phyloP scores from a whole-genome alignment of 1,284 basidiomycete genomes.

The Laetiporus sulphureus region DNA sequence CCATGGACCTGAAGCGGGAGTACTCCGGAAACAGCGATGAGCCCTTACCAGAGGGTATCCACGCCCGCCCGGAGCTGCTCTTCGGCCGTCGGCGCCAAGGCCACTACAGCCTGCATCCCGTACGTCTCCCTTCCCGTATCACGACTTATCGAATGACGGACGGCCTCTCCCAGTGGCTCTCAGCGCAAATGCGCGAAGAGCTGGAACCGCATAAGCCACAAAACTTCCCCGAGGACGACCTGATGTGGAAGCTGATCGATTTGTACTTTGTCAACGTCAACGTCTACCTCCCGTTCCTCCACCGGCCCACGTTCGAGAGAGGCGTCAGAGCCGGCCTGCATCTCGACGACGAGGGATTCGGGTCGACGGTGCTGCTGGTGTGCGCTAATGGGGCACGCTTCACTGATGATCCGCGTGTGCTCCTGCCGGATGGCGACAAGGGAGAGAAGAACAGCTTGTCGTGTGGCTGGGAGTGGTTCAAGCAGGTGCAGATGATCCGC shows the following conservation, averaged over 20 bases:
- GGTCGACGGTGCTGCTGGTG: slow-evolving; percentile 62
- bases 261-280: slow-evolving; percentile 66
- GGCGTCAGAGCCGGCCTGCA: slow-evolving; percentile 53
- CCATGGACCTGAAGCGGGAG: slow-evolving; percentile 45
- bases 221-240: slow-evolving; percentile 54
- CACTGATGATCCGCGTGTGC: slow-evolving; percentile 60
- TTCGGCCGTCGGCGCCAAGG: slow-evolving; percentile 12
- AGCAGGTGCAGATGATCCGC: slow-evolving; percentile 54
- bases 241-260: slow-evolving; percentile 56
- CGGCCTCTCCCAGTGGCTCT: slow-evolving; percentile 25
- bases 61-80: slow-evolving; percentile 15
- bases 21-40: slow-evolving; percentile 23
- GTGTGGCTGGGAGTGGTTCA: slow-evolving; percentile 72
- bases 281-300: slow-evolving; percentile 64
- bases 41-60: slow-evolving; percentile 11
- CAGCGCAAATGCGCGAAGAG: slow-evolving; percentile 23
- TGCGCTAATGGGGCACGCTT: slow-evolving; percentile 71
- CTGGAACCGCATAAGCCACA: slow-evolving; percentile 22
- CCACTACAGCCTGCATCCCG: slow-evolving; percentile 24
- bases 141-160: background rate
- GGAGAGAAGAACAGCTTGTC: slow-evolving; percentile 42
- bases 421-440: slow-evolving; percentile 37
- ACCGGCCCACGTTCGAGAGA: slow-evolving; percentile 69
- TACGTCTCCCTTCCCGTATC: slow-evolving; percentile 10
- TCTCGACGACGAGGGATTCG: slow-evolving; percentile 54